These are phyloP conservation scores for Cordyceps pruinosa DNA, from an alignment of 2,329 filamentous ascomycete species.

Conservation along the genomic window DNA sequence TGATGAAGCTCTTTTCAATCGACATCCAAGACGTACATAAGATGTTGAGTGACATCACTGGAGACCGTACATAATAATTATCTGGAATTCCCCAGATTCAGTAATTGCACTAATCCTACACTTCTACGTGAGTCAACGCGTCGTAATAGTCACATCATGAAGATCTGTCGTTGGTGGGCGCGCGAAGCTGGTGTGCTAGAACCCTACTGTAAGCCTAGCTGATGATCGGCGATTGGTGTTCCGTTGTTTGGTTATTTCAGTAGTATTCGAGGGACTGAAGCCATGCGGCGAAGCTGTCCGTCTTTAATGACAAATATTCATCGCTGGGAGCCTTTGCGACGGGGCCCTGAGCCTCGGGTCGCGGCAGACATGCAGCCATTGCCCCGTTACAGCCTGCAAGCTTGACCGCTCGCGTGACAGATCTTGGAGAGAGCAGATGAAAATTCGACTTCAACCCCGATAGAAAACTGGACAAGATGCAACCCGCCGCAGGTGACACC, in stretches of 20 bases:
- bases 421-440: not conserved
- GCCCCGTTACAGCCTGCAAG: no score
- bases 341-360: no score
- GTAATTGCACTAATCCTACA: not conserved
- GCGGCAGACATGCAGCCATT: no score
- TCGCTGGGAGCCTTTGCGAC: no score
- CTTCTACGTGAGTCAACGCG: not conserved
- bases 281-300: no score
- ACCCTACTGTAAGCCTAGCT: not conserved
- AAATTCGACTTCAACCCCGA: not conserved
- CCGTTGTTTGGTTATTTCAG: not conserved
- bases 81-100: not conserved
- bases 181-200: not conserved
- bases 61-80: not conserved
- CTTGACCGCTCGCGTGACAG: not conserved
- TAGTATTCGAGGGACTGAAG: no score
- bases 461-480: not conserved
- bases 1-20: not conserved
- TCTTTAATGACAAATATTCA: no score
- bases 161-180: not conserved
- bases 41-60: not conserved
- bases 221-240: not conserved
- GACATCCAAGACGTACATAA: not conserved
- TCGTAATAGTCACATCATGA: constrained; percentile 9
- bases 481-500: not conserved